Conservation (phyloP, 2,329 filamentous ascomycete species). For the Neonectria faginata region DNA sequence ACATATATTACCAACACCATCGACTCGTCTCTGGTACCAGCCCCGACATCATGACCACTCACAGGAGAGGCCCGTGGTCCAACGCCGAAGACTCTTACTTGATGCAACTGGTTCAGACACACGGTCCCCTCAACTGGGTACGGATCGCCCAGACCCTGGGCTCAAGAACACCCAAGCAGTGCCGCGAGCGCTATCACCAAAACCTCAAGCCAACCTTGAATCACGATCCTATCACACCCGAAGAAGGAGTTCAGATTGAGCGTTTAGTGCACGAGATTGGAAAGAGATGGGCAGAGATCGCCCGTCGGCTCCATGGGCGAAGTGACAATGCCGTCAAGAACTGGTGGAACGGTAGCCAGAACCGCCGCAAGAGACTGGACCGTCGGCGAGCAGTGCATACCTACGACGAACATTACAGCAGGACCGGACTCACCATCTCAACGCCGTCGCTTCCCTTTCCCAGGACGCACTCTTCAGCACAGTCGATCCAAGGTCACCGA, state of each 20-base stretch:
- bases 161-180: constrained; percentile 91
- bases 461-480: constrained; percentile 32
- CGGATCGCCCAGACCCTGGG: constrained; percentile 81
- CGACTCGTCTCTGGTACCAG: not conserved
- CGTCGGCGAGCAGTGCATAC: constrained; percentile 50
- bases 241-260: constrained; percentile 81
- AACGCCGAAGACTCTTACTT: constrained; percentile 79
- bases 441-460: constrained; percentile 34
- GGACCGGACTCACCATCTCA: constrained; percentile 48
- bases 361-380: constrained; percentile 73
- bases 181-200: constrained; percentile 92
- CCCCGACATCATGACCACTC: constrained; percentile 33
- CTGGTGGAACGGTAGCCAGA: constrained; percentile 96
- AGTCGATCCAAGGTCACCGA: constrained; percentile 37
- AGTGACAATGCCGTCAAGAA: constrained; percentile 98
- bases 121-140: constrained; percentile 90
- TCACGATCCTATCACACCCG: constrained; percentile 77
- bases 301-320: constrained; percentile 81
- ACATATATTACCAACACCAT: not conserved
- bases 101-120: constrained; percentile 75
- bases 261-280: constrained; percentile 81
- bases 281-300: constrained; percentile 94
- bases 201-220: constrained; percentile 85
- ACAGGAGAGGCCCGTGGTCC: constrained; percentile 82
- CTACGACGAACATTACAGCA: constrained; percentile 40